phyloP scores from a whole-genome alignment of 345 rosid genomes.

The Trapa incisa region DNA sequence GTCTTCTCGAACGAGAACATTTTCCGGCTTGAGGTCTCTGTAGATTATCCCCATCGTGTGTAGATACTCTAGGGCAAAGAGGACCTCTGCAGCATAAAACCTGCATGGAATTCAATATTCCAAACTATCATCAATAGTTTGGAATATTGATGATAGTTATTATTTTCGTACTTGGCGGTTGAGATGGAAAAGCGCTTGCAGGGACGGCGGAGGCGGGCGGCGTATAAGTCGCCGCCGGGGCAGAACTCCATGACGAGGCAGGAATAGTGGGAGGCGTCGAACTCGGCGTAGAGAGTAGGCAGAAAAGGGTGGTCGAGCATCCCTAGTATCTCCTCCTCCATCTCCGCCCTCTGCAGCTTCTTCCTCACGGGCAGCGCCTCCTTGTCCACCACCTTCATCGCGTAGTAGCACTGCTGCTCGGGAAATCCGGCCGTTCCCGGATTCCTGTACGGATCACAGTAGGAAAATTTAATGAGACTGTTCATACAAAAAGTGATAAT shows the following conservation, averaged over 20 bases:
- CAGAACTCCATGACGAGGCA: constrained; percentile 90
- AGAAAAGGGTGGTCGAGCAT: constrained; percentile 88
- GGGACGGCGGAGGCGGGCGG: constrained; percentile 65
- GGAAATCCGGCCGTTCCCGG: constrained; percentile 15
- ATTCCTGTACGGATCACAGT: neutral
- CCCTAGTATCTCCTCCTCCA: constrained; percentile 77
- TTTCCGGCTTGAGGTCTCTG: constrained; percentile 64
- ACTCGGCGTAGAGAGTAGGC: constrained; percentile 80
- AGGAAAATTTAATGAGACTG: neutral
- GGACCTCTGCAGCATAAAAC: constrained; percentile 65
- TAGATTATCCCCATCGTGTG: constrained; percentile 80
- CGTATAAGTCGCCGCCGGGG: constrained; percentile 81
- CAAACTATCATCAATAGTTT: neutral
- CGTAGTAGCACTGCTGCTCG: constrained; percentile 42
- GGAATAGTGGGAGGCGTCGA: constrained; percentile 87
- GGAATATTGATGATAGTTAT: neutral
- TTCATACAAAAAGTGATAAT: neutral
- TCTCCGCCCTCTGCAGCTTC: constrained; percentile 73
- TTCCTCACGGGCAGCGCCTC: constrained; percentile 83
- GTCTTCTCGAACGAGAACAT: constrained; percentile 54
- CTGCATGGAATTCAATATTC: constrained; percentile 14
- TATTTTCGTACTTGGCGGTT: constrained; percentile 49
- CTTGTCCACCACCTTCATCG: constrained; percentile 89
- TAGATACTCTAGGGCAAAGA: constrained; percentile 54
- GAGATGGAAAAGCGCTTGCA: constrained; percentile 53